Evolutionary conservation across 192 early-diverging fungal genomes (phyloP), one percentile per base, ranked within the genome.

Genomic region (Rhizophagus prolifer): DNA sequence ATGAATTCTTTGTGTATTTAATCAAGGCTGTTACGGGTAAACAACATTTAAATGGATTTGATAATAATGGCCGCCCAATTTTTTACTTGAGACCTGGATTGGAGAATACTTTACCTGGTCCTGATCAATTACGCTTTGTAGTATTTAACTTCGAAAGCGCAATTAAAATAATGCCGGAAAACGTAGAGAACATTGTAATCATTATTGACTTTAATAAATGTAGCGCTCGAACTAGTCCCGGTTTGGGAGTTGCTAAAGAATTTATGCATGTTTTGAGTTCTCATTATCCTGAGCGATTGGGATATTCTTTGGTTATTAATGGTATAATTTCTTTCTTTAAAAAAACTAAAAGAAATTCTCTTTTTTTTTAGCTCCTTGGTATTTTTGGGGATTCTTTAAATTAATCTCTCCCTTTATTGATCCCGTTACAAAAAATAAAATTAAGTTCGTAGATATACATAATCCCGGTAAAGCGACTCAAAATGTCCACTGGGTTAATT

Each of bases 251-350:
- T 1, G 89, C 90, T 12, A 94, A 90, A 46, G 88, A 95, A 74
- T 95, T 96, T 74, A 83, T 97, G 68, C 80, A 94, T 59, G 89
- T 94, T 25, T 82, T 98, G 28, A 88, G 90, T 44, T 90, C 89
- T 69, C 97, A 98, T 85, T 98, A 97, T 73, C 95, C 95, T 8
- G 96, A 98, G 84, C 86, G 92, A 70, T 82, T 95, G 58, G 89
- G 91, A 61, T 83, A 85, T 36, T 88, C 86, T 1, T 91, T 90
- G 50, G 86, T 96, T 50, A 85, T 95, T 50, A 86, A 92, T 81
- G 85, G 88, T 89, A 83, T 31, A 21, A 58, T 30, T 62, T 9
- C 3, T 50, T 64, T 72, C 46, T 71, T 58, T 23, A 47, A 62
- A 72, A 60, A 38, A 38, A 5, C 7, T 38, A 41, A 44, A 44